Percentiles rank a stretch among this genome's conserved stretches.
Evolutionary conservation across 805 yeast species (phyloP).

Genomic region (Yamadazyma sp.): DNA sequence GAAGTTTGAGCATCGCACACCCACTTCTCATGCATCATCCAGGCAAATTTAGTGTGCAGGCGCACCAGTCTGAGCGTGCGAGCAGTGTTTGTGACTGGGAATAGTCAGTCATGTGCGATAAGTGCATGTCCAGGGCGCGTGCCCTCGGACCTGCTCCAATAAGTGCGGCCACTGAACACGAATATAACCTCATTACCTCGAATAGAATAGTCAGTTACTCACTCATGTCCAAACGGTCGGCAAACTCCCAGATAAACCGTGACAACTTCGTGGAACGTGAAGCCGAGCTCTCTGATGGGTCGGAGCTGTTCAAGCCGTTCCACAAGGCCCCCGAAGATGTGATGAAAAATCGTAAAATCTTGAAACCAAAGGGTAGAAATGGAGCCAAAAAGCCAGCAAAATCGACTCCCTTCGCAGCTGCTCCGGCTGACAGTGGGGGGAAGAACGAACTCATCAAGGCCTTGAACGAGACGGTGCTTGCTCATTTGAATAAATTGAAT

Average conservation of each 20-base stretch:
- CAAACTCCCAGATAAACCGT: slow-evolving; percentile 61
- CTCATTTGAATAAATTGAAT: slow-evolving; percentile 45
- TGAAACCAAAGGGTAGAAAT: slow-evolving; percentile 49
- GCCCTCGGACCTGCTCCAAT: too few relatives aligned
- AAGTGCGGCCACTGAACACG: too few relatives aligned
- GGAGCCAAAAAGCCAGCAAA: slow-evolving; percentile 2
- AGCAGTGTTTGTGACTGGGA: too few relatives aligned
- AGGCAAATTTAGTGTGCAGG: too few relatives aligned
- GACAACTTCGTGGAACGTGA: slow-evolving; percentile 33
- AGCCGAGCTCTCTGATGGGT: slow-evolving; percentile 19
- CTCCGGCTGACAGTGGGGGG: slow-evolving; percentile 14
- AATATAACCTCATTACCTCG: too few relatives aligned
- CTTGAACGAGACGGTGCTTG: slow-evolving; percentile 58
- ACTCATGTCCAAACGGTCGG: slow-evolving; percentile 66
- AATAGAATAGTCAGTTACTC: neutral
- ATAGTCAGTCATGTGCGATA: too few relatives aligned
- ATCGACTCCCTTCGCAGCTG: slow-evolving; percentile 1
- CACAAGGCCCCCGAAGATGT: slow-evolving; percentile 58
- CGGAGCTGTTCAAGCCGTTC: slow-evolving; percentile 19
- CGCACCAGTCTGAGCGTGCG: too few relatives aligned
- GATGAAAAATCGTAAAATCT: slow-evolving; percentile 68
- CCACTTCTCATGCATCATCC: too few relatives aligned
- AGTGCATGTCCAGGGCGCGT: too few relatives aligned
- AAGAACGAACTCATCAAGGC: slow-evolving; percentile 52
- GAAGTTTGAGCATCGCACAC: too few relatives aligned